Base-by-base conservation (phyloP, 164 flowering plant species). In the Kingdonia uniflora region DNA sequence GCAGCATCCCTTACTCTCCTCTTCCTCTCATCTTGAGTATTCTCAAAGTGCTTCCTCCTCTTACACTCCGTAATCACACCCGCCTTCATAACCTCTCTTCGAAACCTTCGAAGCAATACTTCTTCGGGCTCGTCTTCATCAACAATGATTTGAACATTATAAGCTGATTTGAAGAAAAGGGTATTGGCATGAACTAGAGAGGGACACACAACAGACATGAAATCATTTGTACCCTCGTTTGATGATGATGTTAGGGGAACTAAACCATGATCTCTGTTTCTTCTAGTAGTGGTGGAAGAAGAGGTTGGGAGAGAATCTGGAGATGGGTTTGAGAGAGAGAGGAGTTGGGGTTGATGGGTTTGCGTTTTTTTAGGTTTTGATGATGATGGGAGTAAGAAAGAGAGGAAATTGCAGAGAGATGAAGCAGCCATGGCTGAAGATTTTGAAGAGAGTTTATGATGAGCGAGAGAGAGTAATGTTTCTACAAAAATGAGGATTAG, bases 91-190 rank as follows among this genome's bases (percentile, higher is more conserved):
- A 85, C 89, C 59, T 85, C 95, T 42, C 95, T 69, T 42, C 75
- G 57, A 59, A 85, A 82, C 72, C 89, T 61, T 33, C 73, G 63
- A 19, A 85, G 46, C 46, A 82, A 71, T 64, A 64, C 68, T 64
- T 82, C 95, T 57, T 85, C 87, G 2, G 82, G 78, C 63, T 85
- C 95, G 58, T 78, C 65, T 1, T 85, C 95, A 1, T 71, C 85
- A 42, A 77, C 83, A 0, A 77, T 19, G 43, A 85, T 77, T 69
- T 77, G 75, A 15, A 79, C 87, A 39, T 85, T 80, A 66, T 77
- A 85, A 2, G 75, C 74, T 14, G 85, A 70, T 15, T 59, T 57
- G 58, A 76, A 82, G 74, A 65, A 80, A 11, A 85, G 65, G 55
- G 78, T 72, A 55, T 85, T 82, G 12, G 89, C 49, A 46, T 76